Evolutionary conservation across 1,284 basidiomycete species (phyloP), one percentile per base, ranked within the genome.

Genomic region (Phellopilus nigrolimitatus): DNA sequence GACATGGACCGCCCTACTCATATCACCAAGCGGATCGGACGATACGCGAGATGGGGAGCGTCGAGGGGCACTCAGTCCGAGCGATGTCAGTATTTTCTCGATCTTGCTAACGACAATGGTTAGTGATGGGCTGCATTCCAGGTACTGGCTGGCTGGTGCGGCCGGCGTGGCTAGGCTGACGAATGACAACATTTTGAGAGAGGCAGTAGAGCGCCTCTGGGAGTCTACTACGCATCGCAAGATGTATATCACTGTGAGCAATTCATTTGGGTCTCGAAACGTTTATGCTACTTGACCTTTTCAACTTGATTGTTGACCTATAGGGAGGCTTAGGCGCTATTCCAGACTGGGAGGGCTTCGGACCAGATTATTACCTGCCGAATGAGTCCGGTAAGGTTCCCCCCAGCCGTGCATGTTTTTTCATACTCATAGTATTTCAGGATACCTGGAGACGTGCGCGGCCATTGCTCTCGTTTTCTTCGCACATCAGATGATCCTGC

Each of bases 141-240:
- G 60, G 57, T 61, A 61, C 41, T 61, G 60, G 60, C 44, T 61
- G 9, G 57, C 60, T 19, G 59, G 56, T 13, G 59, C 58, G 8
- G 57, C 59, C 5, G 36, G 55, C 13, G 42, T 61, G 12, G 59
- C 59, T 9, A 51, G 57, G 13, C 21, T 56, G 6, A 56, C 55
- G 10, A 49, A 53, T 27, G 60, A 61, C 43, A 33, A 25, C 13
- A 44, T 31, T n/a, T 37, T 61, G 13, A 21, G 42, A 17, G 28
- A 31, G 3, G 57, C 52, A 3, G 51, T 50, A 10, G 33, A 53
- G 4, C 43, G 41, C 21, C 56, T 61, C 17, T 61, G 60, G 60
- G 38, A 47, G 15, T 59, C 54, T 19, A 56, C 54, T 2, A 54
- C 53, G 10, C 49, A 59, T 38, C 50, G 57, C 8, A 61, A 60